Evolutionary conservation across 2,329 filamentous ascomycete genomes (phyloP), one percentile per base, ranked within the genome.

Genomic region (Trichoderma brevicompactum): DNA sequence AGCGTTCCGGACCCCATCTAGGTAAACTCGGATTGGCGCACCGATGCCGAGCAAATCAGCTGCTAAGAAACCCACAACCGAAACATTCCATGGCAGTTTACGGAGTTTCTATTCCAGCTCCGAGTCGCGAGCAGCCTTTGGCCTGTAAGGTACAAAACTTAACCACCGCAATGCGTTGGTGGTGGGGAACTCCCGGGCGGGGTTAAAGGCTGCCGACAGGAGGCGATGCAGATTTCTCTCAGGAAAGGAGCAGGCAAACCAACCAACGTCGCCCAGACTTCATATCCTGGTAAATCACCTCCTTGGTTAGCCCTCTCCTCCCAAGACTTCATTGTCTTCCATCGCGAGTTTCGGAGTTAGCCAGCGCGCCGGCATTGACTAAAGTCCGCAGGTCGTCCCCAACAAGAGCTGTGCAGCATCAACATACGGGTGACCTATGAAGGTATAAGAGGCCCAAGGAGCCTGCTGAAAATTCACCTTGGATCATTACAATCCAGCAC

Each of bases 1-100:
- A 60, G 44, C 44, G 56, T 60, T 60, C 56, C 44, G 43, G 56
- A 40, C 34, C 23, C 17, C 43, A 23, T 40, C 43, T 5, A 28
- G 43, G 43, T 55, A n/a, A 55, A 40, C 12, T 5, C 23, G 12
- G 36, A 52, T 52, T 34, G 15, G 28, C 23, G 32, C 23, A 28
- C 28, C 15, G 32, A 52, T 34, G 28, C 48, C 28, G 28, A 43
- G 38, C n/a, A 28, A 28, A n/a, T 41, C 32, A 59, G 13, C 44
- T 28, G 23, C 8, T 28, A n/a, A 32, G 38, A 28, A 59, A 13
- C 9, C 55, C 43, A 9, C 56, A 10, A 36, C 34, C 9, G 44
- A 28, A 32, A 28, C 12, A 23, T 17, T 17, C 9, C 8, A 38
- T 43, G 53, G 53, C 38, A 9, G 3, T 34, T 36, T 6, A 13